These are phyloP conservation scores for Acer saccharum DNA, from an alignment of 345 rosid genomes.

Conservation along the genomic window DNA sequence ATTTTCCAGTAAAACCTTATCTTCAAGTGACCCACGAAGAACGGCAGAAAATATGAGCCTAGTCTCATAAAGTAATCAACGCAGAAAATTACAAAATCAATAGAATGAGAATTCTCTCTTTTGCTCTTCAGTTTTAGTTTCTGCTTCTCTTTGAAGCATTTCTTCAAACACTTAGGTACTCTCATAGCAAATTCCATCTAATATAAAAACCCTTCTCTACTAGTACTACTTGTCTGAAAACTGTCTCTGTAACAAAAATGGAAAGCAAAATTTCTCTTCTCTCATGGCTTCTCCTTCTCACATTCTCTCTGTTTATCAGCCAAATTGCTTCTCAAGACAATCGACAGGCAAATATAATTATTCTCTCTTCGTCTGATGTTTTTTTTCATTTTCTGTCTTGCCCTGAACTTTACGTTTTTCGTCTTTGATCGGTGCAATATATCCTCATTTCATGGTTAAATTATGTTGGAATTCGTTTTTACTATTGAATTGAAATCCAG, in stretches of 20 bases:
- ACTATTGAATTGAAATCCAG: neutral
- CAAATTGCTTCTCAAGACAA: conserved; percentile 22
- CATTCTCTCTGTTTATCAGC: neutral
- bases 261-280: conserved; percentile 1
- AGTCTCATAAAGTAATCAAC: no score
- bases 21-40: no score
- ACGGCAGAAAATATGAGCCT: no score
- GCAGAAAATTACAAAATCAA: no score
- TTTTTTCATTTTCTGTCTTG: neutral
- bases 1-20: no score
- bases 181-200: no score
- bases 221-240: conserved; percentile 3
- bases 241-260: conserved; percentile 4
- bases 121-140: no score
- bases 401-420: no score
- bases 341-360: conserved; percentile 21
- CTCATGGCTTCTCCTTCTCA: conserved; percentile 18
- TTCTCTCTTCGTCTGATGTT: neutral
- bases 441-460: neutral
- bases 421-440: neutral
- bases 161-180: no score
- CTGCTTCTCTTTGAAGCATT: no score
- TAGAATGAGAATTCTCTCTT: no score
- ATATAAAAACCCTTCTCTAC: neutral
- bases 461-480: neutral